A percentile compares a stretch with the other conserved stretches of the same genome.
phyloP scores from a whole-genome alignment of 768 basidiomycete genomes.

The Pholiota conissans region DNA sequence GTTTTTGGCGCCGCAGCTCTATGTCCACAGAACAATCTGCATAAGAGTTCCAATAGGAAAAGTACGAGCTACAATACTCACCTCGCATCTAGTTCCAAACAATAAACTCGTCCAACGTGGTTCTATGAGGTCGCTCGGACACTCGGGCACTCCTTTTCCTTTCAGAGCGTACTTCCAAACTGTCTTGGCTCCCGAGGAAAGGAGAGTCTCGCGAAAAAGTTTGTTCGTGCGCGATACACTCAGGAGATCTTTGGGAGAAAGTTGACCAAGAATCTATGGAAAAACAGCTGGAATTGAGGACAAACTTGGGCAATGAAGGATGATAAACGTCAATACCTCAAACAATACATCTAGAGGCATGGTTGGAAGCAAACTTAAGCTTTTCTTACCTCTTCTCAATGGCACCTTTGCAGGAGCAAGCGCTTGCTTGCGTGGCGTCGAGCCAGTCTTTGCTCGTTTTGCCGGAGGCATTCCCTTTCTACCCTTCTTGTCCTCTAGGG shows the following conservation, averaged over 20 bases:
- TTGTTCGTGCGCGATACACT: slow-evolving; percentile 25
- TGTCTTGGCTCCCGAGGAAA: slow-evolving; percentile 12
- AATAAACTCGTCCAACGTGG: slow-evolving; percentile 26
- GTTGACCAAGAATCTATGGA: slow-evolving; percentile 22
- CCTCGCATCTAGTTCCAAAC: slow-evolving; percentile 20
- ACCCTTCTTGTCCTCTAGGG: too few relatives aligned
- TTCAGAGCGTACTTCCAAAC: slow-evolving; percentile 26
- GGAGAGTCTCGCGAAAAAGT: slow-evolving; percentile 18
- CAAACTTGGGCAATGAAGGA: too few relatives aligned
- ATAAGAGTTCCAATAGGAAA: too few relatives aligned
- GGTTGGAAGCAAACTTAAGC: slow-evolving; percentile 14
- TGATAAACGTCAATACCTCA: too few relatives aligned
- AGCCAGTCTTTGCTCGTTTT: background rate
- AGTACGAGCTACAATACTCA: background rate
- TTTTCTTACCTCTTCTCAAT: background rate
- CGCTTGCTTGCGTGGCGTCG: too few relatives aligned
- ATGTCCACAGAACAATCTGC: too few relatives aligned
- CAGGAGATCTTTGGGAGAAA: slow-evolving; percentile 25
- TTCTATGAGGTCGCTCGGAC: slow-evolving; percentile 25
- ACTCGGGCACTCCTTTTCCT: slow-evolving; percentile 16
- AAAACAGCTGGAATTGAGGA: background rate
- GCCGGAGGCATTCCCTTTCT: background rate
- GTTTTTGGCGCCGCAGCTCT: slow-evolving; percentile 11
- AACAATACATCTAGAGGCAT: slow-evolving; percentile 29
- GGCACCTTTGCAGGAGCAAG: background rate